Percentiles rank a stretch among this genome's conserved stretches.
Conservation (phyloP, 2,329 filamentous ascomycete species). For the Anisogramma anomala region DNA sequence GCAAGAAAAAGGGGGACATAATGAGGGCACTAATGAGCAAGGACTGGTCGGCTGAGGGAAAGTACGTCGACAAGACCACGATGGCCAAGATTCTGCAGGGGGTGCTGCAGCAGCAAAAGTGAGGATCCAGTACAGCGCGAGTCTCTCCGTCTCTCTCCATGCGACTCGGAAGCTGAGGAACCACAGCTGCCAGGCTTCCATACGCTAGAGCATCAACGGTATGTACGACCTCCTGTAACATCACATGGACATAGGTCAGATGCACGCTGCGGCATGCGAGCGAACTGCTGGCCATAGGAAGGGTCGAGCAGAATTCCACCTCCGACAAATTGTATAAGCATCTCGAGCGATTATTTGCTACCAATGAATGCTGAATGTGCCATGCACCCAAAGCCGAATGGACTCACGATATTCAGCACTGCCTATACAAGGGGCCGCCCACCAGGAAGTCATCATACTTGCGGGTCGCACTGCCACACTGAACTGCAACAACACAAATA, state of each 20-base stretch:
- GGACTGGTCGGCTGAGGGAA: conserved; percentile 46
- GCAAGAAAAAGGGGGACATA: conserved; percentile 12
- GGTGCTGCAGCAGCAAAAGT: conserved; percentile 15
- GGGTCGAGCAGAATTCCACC: not conserved
- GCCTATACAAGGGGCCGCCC: no score
- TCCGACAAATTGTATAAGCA: not conserved
- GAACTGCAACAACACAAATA: no score
- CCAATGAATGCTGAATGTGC: no score
- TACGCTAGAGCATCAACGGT: not conserved
- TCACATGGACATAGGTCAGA: not conserved
- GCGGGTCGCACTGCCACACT: not conserved
- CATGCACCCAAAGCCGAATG: no score
- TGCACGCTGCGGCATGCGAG: not conserved
- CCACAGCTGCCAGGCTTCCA: not conserved
- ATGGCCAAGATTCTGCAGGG: conserved; percentile 52
- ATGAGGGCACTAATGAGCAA: conserved; percentile 33
- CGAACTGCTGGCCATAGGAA: not conserved
- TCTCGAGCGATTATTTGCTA: no score
- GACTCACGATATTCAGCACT: no score
- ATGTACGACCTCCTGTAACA: conserved; percentile 9
- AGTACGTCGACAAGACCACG: conserved; percentile 50
- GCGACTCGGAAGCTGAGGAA: not conserved
- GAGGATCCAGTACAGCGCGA: not conserved
- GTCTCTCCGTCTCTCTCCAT: not conserved
- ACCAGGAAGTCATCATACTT: no score